Percentiles rank a stretch among this genome's conserved stretches.
These are phyloP conservation scores for Aspergillus caelatus DNA, from an alignment of 2,329 filamentous ascomycete genomes.

Conservation along the genomic window DNA sequence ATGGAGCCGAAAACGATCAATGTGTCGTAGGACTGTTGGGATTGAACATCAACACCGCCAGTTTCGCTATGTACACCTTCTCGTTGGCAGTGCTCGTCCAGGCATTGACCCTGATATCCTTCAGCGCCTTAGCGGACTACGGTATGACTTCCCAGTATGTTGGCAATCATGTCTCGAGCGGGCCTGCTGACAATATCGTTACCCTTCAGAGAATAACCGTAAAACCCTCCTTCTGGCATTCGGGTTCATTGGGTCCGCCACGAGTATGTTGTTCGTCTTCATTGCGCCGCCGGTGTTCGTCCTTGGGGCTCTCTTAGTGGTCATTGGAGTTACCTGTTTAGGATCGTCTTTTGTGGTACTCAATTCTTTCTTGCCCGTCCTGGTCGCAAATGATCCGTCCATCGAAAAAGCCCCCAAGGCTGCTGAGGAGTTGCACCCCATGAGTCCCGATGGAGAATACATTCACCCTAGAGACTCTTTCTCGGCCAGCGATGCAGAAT, in stretches of 20 bases:
- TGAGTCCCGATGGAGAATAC: constrained; percentile 21
- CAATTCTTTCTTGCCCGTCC: constrained; percentile 85
- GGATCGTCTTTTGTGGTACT: constrained; percentile 89
- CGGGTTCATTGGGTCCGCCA: constrained; percentile 73
- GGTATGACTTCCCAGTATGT: constrained; percentile 57
- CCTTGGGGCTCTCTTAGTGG: constrained; percentile 76
- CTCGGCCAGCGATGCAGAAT: constrained; percentile 27
- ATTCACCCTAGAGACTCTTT: constrained; percentile 9
- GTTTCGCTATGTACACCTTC: constrained; percentile 67
- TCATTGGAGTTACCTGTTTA: constrained; percentile 85
- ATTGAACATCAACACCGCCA: constrained; percentile 39
- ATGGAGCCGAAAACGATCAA: constrained; percentile 30
- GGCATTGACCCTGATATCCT: constrained; percentile 80
- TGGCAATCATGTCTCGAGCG: constrained; percentile 1
- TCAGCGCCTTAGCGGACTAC: constrained; percentile 69
- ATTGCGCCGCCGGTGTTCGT: constrained; percentile 75
- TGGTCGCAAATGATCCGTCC: constrained; percentile 77
- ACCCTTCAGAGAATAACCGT: constrained; percentile 54
- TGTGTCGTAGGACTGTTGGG: constrained; percentile 38
- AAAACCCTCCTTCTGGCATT: constrained; percentile 82
- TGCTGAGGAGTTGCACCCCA: constrained; percentile 27
- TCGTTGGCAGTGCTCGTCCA: constrained; percentile 85
- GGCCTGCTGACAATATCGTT: constrained; percentile 1
- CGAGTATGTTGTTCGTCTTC: constrained; percentile 85
- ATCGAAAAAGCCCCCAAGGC: constrained; percentile 35